phyloP scores from a whole-genome alignment of 176 grass and related monocot species.

The sorghum (Sorghum bicolor) region Sorghum_bicolor_NCBIv3 NC_012870.2:1770501-1771000 shows the following conservation, averaged over 20 bases:
- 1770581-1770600: conserved; percentile 45
- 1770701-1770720: conserved; percentile 52
- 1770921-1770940: conserved; percentile 80
- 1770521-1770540: neutral
- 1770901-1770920: conserved; percentile 69
- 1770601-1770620: conserved; percentile 47
- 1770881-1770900: conserved; percentile 69
- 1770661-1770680: conserved; percentile 45
- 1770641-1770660: conserved; percentile 31
- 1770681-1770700: conserved; percentile 18
- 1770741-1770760: conserved; percentile 29
- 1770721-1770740: conserved; percentile 31
- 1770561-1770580: conserved; percentile 52
- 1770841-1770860: conserved; percentile 70
- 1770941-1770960: conserved; percentile 79
- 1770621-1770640: conserved; percentile 48
- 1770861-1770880: conserved; percentile 77
- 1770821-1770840: conserved; percentile 63
- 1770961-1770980: conserved; percentile 72
- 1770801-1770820: conserved; percentile 41
- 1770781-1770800: conserved; percentile 49
- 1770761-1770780: conserved; percentile 42
- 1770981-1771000: conserved; percentile 73
- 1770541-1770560: conserved; percentile 36
- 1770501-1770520: neutral